A percentile compares a stretch with the other conserved stretches of the same genome.
These are phyloP conservation scores for Colletotrichum sp. DNA, from an alignment of 2,329 filamentous ascomycete genomes.

Conservation along the genomic window DNA sequence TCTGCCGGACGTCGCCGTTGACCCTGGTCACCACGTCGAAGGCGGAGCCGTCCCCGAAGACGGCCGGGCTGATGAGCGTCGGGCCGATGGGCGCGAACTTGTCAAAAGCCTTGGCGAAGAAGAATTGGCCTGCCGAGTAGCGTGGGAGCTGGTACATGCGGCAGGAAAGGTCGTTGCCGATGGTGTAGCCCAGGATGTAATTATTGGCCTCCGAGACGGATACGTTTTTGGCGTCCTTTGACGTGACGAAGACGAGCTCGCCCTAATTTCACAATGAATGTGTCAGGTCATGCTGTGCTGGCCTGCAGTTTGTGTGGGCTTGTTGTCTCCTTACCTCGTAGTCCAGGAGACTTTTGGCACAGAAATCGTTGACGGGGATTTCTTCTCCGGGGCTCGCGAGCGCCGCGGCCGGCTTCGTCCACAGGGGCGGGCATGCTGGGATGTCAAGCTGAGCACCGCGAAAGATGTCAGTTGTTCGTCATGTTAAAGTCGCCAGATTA, in stretches of 20 bases:
- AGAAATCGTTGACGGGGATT: neutral
- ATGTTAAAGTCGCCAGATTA: neutral
- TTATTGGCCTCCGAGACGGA: constrained; percentile 48
- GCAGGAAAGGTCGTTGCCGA: constrained; percentile 57
- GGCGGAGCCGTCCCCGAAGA: neutral
- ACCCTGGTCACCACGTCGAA: neutral
- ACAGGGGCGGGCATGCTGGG: neutral
- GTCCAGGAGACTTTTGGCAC: neutral
- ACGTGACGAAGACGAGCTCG: constrained; percentile 17
- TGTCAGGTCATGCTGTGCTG: neutral
- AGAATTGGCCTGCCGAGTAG: constrained; percentile 26
- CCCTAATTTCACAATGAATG: neutral
- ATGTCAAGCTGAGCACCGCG: neutral
- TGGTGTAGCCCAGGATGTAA: constrained; percentile 61
- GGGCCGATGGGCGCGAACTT: neutral
- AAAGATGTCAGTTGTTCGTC: neutral
- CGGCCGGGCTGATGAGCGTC: neutral
- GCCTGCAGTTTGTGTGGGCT: neutral
- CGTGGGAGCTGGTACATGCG: constrained; percentile 53
- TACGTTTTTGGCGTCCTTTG: constrained; percentile 51
- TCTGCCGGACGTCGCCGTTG: neutral
- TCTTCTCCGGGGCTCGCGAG: neutral
- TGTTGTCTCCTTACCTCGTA: neutral
- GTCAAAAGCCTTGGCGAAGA: neutral
- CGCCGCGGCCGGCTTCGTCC: neutral